Evolutionary conservation across 1,139 yeast species (phyloP).

Genomic region (Yamadazyma membranifaciens): DNA sequence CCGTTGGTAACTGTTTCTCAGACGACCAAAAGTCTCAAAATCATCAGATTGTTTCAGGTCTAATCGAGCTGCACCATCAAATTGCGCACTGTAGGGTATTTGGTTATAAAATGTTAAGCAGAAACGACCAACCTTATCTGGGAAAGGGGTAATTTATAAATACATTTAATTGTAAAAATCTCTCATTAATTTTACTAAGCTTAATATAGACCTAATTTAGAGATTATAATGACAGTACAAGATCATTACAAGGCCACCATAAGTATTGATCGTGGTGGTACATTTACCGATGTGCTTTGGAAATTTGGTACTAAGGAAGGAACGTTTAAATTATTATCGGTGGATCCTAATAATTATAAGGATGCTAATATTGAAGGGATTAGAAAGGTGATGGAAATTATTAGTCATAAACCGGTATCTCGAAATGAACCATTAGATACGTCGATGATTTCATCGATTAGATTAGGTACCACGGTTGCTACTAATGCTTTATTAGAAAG

Average conservation of each 20-base stretch:
- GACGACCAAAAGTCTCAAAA: neutral
- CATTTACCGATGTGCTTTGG: constrained; percentile 22
- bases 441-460: constrained; percentile 44
- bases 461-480: constrained; percentile 84
- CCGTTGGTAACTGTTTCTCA: neutral
- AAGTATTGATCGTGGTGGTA: constrained; percentile 25
- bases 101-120: neutral
- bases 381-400: constrained; percentile 19
- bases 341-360: constrained; percentile 20
- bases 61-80: neutral
- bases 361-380: constrained; percentile 26
- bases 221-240: constrained; percentile 6
- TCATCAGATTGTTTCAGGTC: neutral
- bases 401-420: constrained; percentile 14
- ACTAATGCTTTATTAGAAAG: constrained; percentile 72
- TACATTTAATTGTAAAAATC: neutral
- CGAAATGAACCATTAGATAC: constrained; percentile 24
- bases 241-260: constrained; percentile 10
- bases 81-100: neutral
- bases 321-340: constrained; percentile 20
- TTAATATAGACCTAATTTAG: neutral
- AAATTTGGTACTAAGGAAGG: constrained; percentile 14
- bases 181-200: neutral
- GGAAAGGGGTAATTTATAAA: neutral
- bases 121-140: neutral